These are phyloP conservation scores for Anthoceros angustus DNA, from an alignment of 225 moss, liverwort and hornwort species.

Conservation along the genomic window DNA sequence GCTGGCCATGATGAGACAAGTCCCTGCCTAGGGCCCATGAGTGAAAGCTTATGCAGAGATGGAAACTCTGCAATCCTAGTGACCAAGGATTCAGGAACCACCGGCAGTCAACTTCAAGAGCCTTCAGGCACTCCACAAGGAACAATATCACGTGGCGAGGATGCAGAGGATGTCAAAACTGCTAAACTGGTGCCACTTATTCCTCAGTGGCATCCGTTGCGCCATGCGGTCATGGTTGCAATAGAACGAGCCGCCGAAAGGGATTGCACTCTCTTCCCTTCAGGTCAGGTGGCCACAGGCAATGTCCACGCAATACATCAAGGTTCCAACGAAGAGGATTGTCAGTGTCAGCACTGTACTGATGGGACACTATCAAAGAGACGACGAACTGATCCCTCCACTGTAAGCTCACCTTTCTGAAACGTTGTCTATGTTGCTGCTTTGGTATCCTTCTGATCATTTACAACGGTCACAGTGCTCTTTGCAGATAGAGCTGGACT, in stretches of 20 bases:
- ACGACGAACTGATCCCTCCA: constrained; percentile 7
- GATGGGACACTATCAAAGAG: constrained; percentile 19
- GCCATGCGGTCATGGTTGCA: constrained; percentile 81
- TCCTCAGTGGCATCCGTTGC: constrained; percentile 44
- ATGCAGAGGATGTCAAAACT: constrained; percentile 1
- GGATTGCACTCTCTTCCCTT: constrained; percentile 47
- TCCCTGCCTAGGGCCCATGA: constrained; percentile 9
- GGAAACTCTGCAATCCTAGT: background rate
- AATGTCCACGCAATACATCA: constrained; percentile 1
- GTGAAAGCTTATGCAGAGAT: background rate
- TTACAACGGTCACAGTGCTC: background rate
- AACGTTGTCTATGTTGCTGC: background rate
- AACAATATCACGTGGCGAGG: background rate
- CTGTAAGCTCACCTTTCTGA: background rate
- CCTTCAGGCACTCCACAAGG: background rate
- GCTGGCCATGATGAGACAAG: constrained; percentile 51
- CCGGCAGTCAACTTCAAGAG: background rate
- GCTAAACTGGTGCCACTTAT: background rate
- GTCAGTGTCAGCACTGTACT: constrained; percentile 6
- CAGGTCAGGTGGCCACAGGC: constrained; percentile 15
- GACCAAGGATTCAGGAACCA: background rate
- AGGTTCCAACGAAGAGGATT: background rate
- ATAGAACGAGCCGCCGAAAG: constrained; percentile 61
- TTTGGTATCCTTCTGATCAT: background rate
- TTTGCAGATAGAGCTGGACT: constrained; percentile 9